Evolutionary conservation across 306 rosid genomes (phyloP).

Genomic region (Pyrus pyrifolia): DNA sequence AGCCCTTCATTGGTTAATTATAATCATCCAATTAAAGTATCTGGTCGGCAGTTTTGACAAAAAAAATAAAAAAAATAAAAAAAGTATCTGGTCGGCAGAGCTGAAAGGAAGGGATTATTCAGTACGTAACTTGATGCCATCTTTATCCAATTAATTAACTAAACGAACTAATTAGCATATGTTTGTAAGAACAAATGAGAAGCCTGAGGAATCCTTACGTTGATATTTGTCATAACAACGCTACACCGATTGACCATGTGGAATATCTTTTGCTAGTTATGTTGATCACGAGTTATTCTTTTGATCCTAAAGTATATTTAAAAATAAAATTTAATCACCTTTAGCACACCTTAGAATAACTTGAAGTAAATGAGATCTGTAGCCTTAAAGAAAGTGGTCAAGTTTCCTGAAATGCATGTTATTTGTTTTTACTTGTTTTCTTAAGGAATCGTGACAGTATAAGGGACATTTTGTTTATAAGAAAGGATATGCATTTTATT

Average conservation of each 20-base stretch:
- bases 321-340: background rate
- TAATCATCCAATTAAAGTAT: background rate
- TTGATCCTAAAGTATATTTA: background rate
- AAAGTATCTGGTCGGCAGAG: background rate
- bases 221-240: background rate
- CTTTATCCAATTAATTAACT: background rate
- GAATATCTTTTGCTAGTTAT: background rate
- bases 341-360: background rate
- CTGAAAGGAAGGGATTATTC: background rate
- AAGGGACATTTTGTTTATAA: too few relatives aligned
- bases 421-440: too few relatives aligned
- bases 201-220: background rate
- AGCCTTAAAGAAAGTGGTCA: background rate
- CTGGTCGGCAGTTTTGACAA: background rate
- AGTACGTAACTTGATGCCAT: background rate
- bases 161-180: background rate
- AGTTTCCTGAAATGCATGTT: background rate
- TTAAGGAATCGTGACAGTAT: background rate
- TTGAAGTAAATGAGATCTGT: background rate
- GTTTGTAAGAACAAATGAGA: background rate
- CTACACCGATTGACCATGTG: background rate
- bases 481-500: background rate
- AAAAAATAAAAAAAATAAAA: too few relatives aligned
- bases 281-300: background rate
- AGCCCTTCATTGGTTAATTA: background rate